Base-by-base conservation (phyloP, 768 basidiomycete species). In the Brasilioporus rufonigricans region DNA sequence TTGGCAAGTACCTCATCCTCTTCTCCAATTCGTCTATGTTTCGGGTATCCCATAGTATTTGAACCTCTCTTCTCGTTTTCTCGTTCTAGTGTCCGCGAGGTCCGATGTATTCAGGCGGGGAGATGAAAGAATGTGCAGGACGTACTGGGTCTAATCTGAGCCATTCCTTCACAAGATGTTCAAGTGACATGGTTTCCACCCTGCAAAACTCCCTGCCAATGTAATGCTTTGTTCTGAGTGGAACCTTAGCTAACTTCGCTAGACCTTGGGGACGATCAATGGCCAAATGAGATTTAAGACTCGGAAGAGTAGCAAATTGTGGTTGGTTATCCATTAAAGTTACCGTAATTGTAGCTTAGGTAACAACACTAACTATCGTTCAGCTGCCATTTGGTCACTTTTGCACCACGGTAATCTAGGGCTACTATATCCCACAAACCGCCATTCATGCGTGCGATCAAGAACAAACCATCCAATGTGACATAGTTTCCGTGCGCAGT, bases 121-220 rank as follows among this genome's bases (percentile, higher is more conserved):
- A 43, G 14, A 26, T 23, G 26, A 18, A 16, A 8, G 39, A 21
- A 21, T 39, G 6, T 13, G n/a, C 4, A 24, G 16, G 18, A 39
- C 53, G n/a, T 52, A 80, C 82, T 52, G 73, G 69, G 61, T 83
- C 81, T 36, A 80, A 55, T 45, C 69, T 71, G 43, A 83, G 67
- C 81, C 81, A 83, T 60, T 80, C 77, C 13, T 69, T 67, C n/a
- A 81, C 79, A 27, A 80, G 72, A 19, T 69, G 57, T 53, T 77
- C 71, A 26, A 83, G 66, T 13, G 55, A 52, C 48, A 56, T 59
- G 6, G 24, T 33, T 33, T n/a, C n/a, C n/a, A 24, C 16, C 36
- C 24, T 43, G 44, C 10, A 5, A 23, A 33, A 18, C 44, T 11
- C n/a, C 7, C 26, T 26, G 39, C 10, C 1, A 23, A 26, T 24